Conservation (phyloP, 768 basidiomycete species). For the Suillus plorans region DNA sequence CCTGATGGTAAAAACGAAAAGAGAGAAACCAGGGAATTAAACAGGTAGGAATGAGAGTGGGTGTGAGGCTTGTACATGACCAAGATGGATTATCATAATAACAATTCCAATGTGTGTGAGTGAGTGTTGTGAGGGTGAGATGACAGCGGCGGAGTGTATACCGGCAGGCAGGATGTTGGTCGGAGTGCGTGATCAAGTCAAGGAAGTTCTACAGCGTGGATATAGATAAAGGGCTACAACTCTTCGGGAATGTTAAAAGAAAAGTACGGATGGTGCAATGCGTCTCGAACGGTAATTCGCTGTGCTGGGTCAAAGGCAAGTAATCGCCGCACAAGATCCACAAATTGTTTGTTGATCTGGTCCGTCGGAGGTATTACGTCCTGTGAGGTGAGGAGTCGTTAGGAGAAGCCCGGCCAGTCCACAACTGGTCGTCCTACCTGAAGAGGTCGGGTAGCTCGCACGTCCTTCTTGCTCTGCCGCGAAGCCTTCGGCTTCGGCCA, state of each 20-base stretch:
- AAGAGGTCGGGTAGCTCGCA: slow-evolving; percentile 77
- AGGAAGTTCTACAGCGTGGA: slow-evolving; percentile 31
- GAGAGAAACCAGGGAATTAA: slow-evolving; percentile 23
- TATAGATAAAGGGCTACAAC: slow-evolving; percentile 49
- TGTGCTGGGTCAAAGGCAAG: slow-evolving; percentile 88
- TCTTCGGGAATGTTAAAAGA: slow-evolving; percentile 65
- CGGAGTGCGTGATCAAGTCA: slow-evolving; percentile 7
- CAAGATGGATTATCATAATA: slow-evolving; percentile 37
- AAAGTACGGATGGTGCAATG: slow-evolving; percentile 88
- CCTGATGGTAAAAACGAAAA: slow-evolving; percentile 16
- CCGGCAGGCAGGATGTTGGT: neutral
- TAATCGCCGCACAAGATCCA: slow-evolving; percentile 84
- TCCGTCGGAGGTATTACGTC: slow-evolving; percentile 84
- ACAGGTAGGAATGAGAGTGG: slow-evolving; percentile 28
- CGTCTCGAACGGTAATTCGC: slow-evolving; percentile 85
- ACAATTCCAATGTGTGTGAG: slow-evolving; percentile 26
- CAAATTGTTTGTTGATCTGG: slow-evolving; percentile 72
- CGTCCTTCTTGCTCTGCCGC: slow-evolving; percentile 92
- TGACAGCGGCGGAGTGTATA: neutral
- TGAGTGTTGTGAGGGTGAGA: slow-evolving; percentile 12
- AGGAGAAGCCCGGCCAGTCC: neutral
- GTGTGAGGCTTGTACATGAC: slow-evolving; percentile 37
- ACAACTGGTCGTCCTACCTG: slow-evolving; percentile 48
- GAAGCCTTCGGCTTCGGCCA: slow-evolving; percentile 90
- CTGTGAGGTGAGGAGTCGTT: slow-evolving; percentile 37